Percentiles rank a stretch among this genome's conserved stretches.
phyloP scores from a whole-genome alignment of 768 basidiomycete species.

The Hemileccinum impolitum region DNA sequence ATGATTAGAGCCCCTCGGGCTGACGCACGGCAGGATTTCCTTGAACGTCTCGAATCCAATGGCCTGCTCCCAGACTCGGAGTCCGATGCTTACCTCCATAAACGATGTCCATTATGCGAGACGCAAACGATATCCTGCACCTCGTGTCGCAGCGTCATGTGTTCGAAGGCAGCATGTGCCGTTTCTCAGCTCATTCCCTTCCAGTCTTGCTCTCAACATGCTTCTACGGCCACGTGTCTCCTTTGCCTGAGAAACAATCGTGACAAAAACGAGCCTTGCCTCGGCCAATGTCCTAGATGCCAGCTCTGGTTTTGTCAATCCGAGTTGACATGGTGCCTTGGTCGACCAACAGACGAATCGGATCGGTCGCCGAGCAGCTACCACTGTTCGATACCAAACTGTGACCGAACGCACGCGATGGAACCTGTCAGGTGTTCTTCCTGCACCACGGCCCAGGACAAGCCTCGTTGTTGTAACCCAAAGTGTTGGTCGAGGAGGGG shows the following conservation, averaged over 20 bases:
- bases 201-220: slow-evolving; percentile 16
- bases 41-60: slow-evolving; percentile 10
- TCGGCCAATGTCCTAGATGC: slow-evolving; percentile 21
- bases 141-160: slow-evolving; percentile 12
- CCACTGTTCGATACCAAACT: not conserved
- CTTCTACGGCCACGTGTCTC: slow-evolving; percentile 4
- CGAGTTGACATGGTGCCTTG: slow-evolving; percentile 23
- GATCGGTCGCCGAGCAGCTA: not conserved
- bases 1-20: not conserved
- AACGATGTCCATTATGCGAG: slow-evolving; percentile 15
- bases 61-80: not conserved
- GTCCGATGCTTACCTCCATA: not conserved
- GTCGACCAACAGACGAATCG: slow-evolving; percentile 12
- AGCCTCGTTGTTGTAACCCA: slow-evolving; percentile 10
- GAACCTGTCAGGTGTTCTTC: slow-evolving; percentile 12
- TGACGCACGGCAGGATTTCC: slow-evolving; percentile 12
- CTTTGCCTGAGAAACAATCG: slow-evolving; percentile 5
- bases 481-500: slow-evolving; percentile 19
- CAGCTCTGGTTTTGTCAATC: slow-evolving; percentile 19
- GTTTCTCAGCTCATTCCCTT: slow-evolving; percentile 16
- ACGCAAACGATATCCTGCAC: slow-evolving; percentile 5
- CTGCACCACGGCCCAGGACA: slow-evolving; percentile 3
- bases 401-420: slow-evolving; percentile 12
- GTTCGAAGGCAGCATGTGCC: slow-evolving; percentile 14
- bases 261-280: not conserved